These are phyloP conservation scores for Phytophthora ramorum DNA, from an alignment of 352 stramenopile species.

Conservation along the genomic window DNA sequence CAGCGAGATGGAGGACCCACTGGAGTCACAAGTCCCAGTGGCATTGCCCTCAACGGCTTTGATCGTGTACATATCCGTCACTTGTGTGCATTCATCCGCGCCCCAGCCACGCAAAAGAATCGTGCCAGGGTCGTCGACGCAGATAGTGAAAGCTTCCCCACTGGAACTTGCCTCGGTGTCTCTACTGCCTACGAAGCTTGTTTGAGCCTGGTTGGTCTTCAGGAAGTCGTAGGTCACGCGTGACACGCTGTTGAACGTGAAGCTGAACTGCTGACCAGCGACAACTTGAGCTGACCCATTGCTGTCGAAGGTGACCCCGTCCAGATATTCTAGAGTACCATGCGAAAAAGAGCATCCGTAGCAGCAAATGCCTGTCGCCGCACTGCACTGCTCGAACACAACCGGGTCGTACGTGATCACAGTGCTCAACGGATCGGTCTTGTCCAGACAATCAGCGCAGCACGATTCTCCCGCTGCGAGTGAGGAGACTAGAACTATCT, in stretches of 20 bases:
- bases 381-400: constrained; percentile 49
- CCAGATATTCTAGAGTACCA: constrained; percentile 39
- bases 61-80: constrained; percentile 45
- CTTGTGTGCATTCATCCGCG: constrained; percentile 46
- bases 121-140: constrained; percentile 45
- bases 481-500: background rate
- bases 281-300: constrained; percentile 35
- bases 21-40: constrained; percentile 16
- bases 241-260: constrained; percentile 40
- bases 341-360: constrained; percentile 54
- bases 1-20: constrained; percentile 7
- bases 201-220: constrained; percentile 58
- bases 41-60: constrained; percentile 24
- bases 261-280: constrained; percentile 37
- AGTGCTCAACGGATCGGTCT: constrained; percentile 41
- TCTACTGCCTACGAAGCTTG: constrained; percentile 38
- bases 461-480: constrained; percentile 20
- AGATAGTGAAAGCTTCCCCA: constrained; percentile 50
- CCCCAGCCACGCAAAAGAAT: constrained; percentile 59
- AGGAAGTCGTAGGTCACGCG: constrained; percentile 59
- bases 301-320: constrained; percentile 45
- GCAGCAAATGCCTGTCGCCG: constrained; percentile 54
- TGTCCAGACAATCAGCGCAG: constrained; percentile 49
- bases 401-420: constrained; percentile 56
- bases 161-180: constrained; percentile 32